These are phyloP conservation scores for Nakaseomyces kungkrabaensis DNA, from an alignment of 1,139 yeast genomes.

Conservation along the genomic window DNA sequence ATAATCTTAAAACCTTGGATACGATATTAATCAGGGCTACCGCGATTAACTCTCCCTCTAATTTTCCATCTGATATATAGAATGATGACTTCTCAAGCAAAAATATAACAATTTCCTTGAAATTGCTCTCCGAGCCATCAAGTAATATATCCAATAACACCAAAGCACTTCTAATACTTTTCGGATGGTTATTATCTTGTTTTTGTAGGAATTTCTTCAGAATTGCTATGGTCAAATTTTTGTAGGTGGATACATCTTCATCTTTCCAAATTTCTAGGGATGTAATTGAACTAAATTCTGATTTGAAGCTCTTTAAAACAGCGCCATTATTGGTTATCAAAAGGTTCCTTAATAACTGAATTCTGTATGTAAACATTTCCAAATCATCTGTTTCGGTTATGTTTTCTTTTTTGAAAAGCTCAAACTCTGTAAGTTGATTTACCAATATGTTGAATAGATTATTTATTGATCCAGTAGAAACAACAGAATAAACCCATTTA, in stretches of 20 bases:
- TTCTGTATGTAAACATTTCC: constrained; percentile 47
- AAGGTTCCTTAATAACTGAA: constrained; percentile 43
- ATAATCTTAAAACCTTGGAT: constrained; percentile 24
- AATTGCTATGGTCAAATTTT: constrained; percentile 41
- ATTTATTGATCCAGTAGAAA: constrained; percentile 47
- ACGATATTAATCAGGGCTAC: constrained; percentile 27
- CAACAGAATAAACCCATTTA: constrained; percentile 47
- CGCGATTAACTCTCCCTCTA: constrained; percentile 25
- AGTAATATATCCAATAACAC: constrained; percentile 38
- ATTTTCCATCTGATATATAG: constrained; percentile 19
- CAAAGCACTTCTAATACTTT: constrained; percentile 32
- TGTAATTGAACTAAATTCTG: constrained; percentile 46
- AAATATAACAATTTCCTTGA: constrained; percentile 33
- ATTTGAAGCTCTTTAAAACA: constrained; percentile 39
- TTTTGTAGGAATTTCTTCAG: constrained; percentile 38
- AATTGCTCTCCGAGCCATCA: constrained; percentile 48
- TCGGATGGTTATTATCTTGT: constrained; percentile 24
- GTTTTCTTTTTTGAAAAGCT: constrained; percentile 14
- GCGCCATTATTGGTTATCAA: constrained; percentile 37
- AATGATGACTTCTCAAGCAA: constrained; percentile 29
- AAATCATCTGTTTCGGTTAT: constrained; percentile 42
- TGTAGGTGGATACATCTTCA: constrained; percentile 51
- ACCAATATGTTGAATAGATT: constrained; percentile 45
- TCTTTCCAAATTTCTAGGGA: constrained; percentile 31
- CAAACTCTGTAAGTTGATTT: constrained; percentile 20